A percentile compares a stretch with the other conserved stretches of the same genome.
Conservation (phyloP, 192 early-diverging fungal genomes). For the Chytriomyces sp. region DNA sequence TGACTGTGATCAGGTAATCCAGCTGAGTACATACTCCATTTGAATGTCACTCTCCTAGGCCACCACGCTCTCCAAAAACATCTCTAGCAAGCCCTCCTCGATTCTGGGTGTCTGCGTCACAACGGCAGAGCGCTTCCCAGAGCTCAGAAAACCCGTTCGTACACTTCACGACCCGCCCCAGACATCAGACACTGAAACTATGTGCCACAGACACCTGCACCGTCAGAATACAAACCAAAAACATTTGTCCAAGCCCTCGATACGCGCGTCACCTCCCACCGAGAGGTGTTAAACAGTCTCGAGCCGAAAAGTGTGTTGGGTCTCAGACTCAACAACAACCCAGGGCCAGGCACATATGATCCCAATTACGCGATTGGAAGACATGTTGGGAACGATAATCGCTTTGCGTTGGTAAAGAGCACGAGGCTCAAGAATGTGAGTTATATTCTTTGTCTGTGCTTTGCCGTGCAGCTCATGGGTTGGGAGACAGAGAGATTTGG, state of each 20-base stretch:
- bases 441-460: neutral
- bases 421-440: conserved; percentile 41
- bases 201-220: conserved; percentile 35
- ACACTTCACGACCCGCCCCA: neutral
- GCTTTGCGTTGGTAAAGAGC: conserved; percentile 47
- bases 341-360: conserved; percentile 45
- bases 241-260: conserved; percentile 38
- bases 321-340: conserved; percentile 5
- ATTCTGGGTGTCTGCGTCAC: conserved; percentile 37
- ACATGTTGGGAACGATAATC: conserved; percentile 47
- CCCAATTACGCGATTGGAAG: conserved; percentile 53
- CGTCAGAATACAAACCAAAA: conserved; percentile 39
- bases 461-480: neutral
- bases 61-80: conserved; percentile 28
- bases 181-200: neutral
- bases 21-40: neutral
- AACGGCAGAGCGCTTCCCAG: conserved; percentile 38
- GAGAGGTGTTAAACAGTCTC: conserved; percentile 19
- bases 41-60: conserved; percentile 13
- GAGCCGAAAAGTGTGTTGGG: conserved; percentile 25
- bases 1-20: conserved; percentile 39
- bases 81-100: conserved; percentile 35
- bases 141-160: conserved; percentile 27
- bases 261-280: neutral
- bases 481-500: conserved; percentile 44